Percentiles rank a stretch among this genome's conserved stretches.
These are phyloP conservation scores for Pseudocercospora fijiensis DNA, from an alignment of 2,329 filamentous ascomycete species.

Conservation along the genomic window DNA sequence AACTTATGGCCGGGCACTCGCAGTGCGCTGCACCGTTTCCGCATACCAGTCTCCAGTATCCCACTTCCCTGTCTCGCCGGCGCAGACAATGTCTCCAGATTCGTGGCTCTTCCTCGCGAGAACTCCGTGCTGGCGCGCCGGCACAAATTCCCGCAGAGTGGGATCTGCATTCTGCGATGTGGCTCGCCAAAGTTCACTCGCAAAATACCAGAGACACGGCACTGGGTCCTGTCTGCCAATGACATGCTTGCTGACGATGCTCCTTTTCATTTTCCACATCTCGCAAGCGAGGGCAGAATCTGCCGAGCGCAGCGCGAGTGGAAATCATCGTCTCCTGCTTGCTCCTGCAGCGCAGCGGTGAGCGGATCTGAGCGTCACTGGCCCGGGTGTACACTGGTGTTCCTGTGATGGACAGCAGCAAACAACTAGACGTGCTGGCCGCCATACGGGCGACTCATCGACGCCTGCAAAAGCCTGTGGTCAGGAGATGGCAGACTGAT, in stretches of 20 bases:
- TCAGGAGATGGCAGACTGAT: background rate
- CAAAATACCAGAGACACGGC: conserved; percentile 10
- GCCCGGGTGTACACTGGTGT: background rate
- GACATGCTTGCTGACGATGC: conserved; percentile 6
- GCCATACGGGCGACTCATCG: conserved; percentile 3
- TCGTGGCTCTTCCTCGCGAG: conserved; percentile 1
- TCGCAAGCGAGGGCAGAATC: background rate
- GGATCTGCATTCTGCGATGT: conserved; percentile 8
- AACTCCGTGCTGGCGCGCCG: background rate
- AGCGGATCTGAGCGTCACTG: conserved; percentile 8
- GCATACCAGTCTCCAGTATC: background rate
- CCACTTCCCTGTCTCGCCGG: conserved; percentile 3
- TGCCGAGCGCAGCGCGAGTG: conserved; percentile 4
- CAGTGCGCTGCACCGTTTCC: background rate
- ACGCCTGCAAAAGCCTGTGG: conserved; percentile 9
- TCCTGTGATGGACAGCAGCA: conserved; percentile 9
- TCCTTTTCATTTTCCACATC: background rate
- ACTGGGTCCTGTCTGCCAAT: conserved; percentile 14
- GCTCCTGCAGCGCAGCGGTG: conserved; percentile 14
- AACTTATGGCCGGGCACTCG: too few species aligned
- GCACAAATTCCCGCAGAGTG: background rate
- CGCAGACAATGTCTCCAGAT: background rate
- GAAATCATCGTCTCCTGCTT: conserved; percentile 3
- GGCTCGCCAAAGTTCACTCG: conserved; percentile 8
- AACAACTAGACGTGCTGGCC: conserved; percentile 9